Evolutionary conservation across 495 filamentous ascomycete species (phyloP).

Genomic region (Daldinia childiae): DNA sequence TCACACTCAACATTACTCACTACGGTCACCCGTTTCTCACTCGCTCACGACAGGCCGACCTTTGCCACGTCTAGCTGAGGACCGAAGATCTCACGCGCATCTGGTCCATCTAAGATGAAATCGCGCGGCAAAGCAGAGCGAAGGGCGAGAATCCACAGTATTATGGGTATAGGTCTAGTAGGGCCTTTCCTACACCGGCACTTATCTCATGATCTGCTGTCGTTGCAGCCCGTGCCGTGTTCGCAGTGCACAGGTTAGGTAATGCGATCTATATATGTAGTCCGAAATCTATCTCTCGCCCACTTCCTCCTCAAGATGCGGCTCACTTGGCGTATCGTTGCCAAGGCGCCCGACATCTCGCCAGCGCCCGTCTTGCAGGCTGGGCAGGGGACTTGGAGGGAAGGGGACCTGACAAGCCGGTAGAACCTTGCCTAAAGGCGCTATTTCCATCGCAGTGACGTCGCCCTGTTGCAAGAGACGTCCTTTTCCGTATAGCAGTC

Average conservation of each 20-base stretch:
- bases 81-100: constrained; percentile 35
- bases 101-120: constrained; percentile 14
- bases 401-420: constrained; percentile 22
- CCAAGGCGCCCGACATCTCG: constrained; percentile 39
- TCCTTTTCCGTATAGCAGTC: constrained; percentile 3
- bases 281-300: constrained; percentile 1
- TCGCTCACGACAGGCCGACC: not conserved
- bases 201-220: constrained; percentile 10
- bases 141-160: not conserved
- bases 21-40: not conserved
- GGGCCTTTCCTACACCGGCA: not conserved
- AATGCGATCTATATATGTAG: constrained; percentile 15
- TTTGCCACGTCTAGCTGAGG: constrained; percentile 29
- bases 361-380: constrained; percentile 36
- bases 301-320: constrained; percentile 18
- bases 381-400: constrained; percentile 35
- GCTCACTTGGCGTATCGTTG: constrained; percentile 29
- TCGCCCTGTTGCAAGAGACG: constrained; percentile 2
- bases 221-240: not conserved
- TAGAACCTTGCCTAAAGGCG: constrained; percentile 17
- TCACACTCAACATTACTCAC: constrained; percentile 22
- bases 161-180: not conserved
- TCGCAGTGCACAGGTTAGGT: constrained; percentile 2
- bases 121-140: constrained; percentile 9
- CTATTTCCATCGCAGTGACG: constrained; percentile 22